A percentile compares a stretch with the other conserved stretches of the same genome.
Evolutionary conservation across 345 rosid genomes (phyloP).

Genomic region (Trapa bicornis): DNA sequence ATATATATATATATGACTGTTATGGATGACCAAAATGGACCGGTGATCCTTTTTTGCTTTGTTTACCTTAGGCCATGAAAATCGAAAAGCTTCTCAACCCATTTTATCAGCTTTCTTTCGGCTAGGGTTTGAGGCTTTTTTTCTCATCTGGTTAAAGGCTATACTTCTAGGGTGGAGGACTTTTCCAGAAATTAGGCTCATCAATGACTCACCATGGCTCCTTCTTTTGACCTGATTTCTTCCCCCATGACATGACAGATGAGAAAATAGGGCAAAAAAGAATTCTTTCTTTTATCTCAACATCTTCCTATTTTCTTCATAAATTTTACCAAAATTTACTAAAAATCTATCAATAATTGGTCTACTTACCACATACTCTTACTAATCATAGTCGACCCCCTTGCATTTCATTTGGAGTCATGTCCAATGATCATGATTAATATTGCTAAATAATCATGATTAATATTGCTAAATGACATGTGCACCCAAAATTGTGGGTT

Average conservation of each 20-base stretch:
- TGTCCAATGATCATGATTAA: too few relatives aligned
- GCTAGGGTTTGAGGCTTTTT: slow-evolving; percentile 5
- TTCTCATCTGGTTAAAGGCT: background rate
- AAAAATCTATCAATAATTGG: too few relatives aligned
- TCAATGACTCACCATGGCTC: background rate
- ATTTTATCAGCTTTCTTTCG: slow-evolving; percentile 4
- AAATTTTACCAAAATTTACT: too few relatives aligned
- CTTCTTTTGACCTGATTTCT: background rate
- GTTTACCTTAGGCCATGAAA: background rate
- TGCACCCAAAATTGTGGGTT: too few relatives aligned
- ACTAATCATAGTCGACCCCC: too few relatives aligned
- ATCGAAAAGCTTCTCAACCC: background rate
- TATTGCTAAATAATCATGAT: too few relatives aligned
- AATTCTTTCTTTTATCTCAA: background rate
- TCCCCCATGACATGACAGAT: background rate
- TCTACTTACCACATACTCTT: too few relatives aligned
- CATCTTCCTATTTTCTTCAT: background rate
- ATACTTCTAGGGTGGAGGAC: background rate
- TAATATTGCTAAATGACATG: too few relatives aligned
- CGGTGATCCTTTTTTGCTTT: background rate
- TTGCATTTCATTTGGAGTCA: too few relatives aligned
- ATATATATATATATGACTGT: background rate
- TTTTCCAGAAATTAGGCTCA: background rate
- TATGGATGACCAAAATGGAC: background rate
- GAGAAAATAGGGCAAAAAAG: too few relatives aligned